Base-by-base conservation (phyloP, 2,329 filamentous ascomycete genomes). In the Cercospora sp. region DNA sequence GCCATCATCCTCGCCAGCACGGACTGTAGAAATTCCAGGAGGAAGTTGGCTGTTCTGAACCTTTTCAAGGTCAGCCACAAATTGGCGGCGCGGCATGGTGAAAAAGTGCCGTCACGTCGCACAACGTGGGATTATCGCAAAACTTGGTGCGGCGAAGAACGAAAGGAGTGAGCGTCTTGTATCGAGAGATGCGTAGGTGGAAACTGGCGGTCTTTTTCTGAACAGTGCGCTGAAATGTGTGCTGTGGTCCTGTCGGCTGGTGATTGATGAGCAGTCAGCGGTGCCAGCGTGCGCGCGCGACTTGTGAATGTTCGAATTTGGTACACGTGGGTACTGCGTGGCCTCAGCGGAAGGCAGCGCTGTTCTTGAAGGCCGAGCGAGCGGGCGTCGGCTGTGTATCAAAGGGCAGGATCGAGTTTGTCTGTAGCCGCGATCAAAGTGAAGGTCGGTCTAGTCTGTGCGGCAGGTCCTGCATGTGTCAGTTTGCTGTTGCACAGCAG, bases 1-100 rank as follows among this genome's bases (percentile, higher is more conserved):
- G 61, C 91, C 91, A 77, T 94, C 90, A 34, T 91, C 89, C 5
- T 89, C 87, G 16, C 90, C 90, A 40, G 82, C 81, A 37, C 81
- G 80, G 26, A 97, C 80, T 37, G 83, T 76, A 59, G 80, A 80
- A 59, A 95, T 82, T 60, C 84, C 80, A 0, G 80, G 70, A 58
- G 87, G 81, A 2, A 74, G 74, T 21, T 79, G 75, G 49, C 76
- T 74, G 13, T 74, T 69, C 6, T 78, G 80, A 7, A 79, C 82
- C 53, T 80, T 79, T 30, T 77, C 81, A 74, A 83, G 80, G 76
- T 94, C 90, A 61, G 82, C 81, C 59, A 88, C 82, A 77, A 91
- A 94, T 40, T 86, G 85, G 74, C 85, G 86, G 67, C 89, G 85
- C 71, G 88, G 85, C 91, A 93, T 93, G 65, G 13, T 79, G 72